Evolutionary conservation across 805 yeast species (phyloP).

Genomic region (Nakazawaea wyomingensis): DNA sequence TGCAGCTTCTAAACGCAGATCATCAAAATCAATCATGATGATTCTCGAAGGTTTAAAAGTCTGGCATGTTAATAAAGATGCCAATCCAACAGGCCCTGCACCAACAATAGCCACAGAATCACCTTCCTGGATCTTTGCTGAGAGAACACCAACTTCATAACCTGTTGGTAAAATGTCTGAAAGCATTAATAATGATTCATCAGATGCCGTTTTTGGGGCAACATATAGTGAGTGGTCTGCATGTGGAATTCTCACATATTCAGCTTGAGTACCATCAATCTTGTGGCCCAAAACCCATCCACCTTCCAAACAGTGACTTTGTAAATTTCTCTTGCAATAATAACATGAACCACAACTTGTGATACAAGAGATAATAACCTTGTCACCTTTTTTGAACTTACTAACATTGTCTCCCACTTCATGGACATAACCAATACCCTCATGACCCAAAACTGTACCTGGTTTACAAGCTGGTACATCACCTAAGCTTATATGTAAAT

Average conservation of each 20-base stretch:
- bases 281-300: constrained; percentile 51
- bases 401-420: constrained; percentile 45
- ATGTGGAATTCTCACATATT: constrained; percentile 49
- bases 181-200: constrained; percentile 51
- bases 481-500: constrained; percentile 58
- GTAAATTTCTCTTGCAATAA: constrained; percentile 49
- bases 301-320: constrained; percentile 56
- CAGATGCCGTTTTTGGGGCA: constrained; percentile 26
- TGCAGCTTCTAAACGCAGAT: constrained; percentile 53
- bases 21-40: constrained; percentile 56
- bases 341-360: constrained; percentile 57
- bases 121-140: constrained; percentile 46
- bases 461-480: constrained; percentile 49
- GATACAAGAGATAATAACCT: constrained; percentile 60
- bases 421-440: constrained; percentile 50
- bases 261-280: constrained; percentile 68
- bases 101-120: constrained; percentile 63
- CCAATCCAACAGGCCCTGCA: constrained; percentile 62
- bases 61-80: constrained; percentile 53
- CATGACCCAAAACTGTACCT: constrained; percentile 53
- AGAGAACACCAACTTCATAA: constrained; percentile 58
- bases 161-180: constrained; percentile 67
- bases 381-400: constrained; percentile 49
- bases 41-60: constrained; percentile 50
- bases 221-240: constrained; percentile 35